Evolutionary conservation across 73 alveolate species (phyloP), one percentile per base, ranked within the genome.

Genomic region (Paraurostyla sp.): DNA sequence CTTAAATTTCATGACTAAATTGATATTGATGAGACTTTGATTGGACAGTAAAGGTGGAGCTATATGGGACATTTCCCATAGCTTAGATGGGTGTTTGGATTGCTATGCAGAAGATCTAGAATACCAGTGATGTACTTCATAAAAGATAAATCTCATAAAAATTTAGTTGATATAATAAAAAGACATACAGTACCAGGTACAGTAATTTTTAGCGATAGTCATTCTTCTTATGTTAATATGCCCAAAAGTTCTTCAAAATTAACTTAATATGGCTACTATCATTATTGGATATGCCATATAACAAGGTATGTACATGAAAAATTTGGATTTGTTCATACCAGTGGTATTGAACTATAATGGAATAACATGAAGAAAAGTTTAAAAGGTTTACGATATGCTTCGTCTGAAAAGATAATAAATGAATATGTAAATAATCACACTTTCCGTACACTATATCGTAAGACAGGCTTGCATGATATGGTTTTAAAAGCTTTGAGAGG

Each of bases 271-370:
- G 86, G 86, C 7, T 73, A 18, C 36, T 73, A 73, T 49, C 86
- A 73, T 45, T 73, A 45, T 73, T 73, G 86, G 86, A 73, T 73
- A 4, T 48, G 65, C 51, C 86, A 73, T 73, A 48, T 49, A 6
- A 49, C 86, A 29, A 73, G 86, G 46, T 73, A 73, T 73, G 86
- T 49, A 0, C 86, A 73, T 73, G 86, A 73, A 27, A 73, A 73
- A 32, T 73, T 48, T 45, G 71, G 71, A 9, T 73, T 73, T 73
- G 86, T 73, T 73, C 71, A 48, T 48, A 73, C 86, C 4, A 48
- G 71, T 29, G 71, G 71, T 1, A 73, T 73, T 6, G 86, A 73
- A 49, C 50, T 48, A 43, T 48, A 43, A 48, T 73, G 86, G 86
- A 49, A 43, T 73, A 43, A 49, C 27, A 48, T 73, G 65, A 73